Evolutionary conservation across 2,329 filamentous ascomycete species (phyloP).

Genomic region (Aspergillus fumigatiaffinis): DNA sequence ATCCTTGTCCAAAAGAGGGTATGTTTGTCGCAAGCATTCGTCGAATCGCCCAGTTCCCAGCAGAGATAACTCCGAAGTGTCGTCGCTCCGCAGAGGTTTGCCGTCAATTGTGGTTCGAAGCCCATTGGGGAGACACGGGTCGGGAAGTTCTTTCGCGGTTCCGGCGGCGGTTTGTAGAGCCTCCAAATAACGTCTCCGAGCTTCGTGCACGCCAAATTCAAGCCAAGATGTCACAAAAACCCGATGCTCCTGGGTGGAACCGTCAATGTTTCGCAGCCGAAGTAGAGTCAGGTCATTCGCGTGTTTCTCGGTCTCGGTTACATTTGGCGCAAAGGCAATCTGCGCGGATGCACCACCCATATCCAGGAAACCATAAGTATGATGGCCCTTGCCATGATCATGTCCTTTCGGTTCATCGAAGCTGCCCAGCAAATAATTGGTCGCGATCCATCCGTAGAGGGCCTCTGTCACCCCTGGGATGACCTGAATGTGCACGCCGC

Average conservation of each 20-base stretch:
- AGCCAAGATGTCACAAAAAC: conserved; percentile 97
- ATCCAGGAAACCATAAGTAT: conserved; percentile 95
- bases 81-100: conserved; percentile 46
- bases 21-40: conserved; percentile 76
- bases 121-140: conserved; percentile 83
- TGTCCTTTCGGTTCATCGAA: conserved; percentile 76
- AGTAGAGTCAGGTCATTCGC: conserved; percentile 83
- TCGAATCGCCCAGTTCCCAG: conserved; percentile 83
- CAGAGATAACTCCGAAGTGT: conserved; percentile 50
- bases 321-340: conserved; percentile 94
- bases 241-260: conserved; percentile 71
- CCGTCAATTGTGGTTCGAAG: conserved; percentile 72
- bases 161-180: conserved; percentile 62
- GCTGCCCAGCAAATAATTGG: conserved; percentile 89
- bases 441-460: conserved; percentile 94
- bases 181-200: conserved; percentile 78
- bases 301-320: conserved; percentile 84
- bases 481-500: conserved; percentile 82
- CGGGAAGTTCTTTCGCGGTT: conserved; percentile 66
- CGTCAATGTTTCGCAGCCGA: conserved; percentile 78
- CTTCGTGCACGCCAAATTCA: conserved; percentile 94
- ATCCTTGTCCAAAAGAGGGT: conserved; percentile 85
- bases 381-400: conserved; percentile 78
- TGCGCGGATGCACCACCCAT: conserved; percentile 98
- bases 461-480: conserved; percentile 95